Percentiles rank a stretch among this genome's conserved stretches.
phyloP scores from a whole-genome alignment of 257 asterid species.

The Solanum pennellii region DNA sequence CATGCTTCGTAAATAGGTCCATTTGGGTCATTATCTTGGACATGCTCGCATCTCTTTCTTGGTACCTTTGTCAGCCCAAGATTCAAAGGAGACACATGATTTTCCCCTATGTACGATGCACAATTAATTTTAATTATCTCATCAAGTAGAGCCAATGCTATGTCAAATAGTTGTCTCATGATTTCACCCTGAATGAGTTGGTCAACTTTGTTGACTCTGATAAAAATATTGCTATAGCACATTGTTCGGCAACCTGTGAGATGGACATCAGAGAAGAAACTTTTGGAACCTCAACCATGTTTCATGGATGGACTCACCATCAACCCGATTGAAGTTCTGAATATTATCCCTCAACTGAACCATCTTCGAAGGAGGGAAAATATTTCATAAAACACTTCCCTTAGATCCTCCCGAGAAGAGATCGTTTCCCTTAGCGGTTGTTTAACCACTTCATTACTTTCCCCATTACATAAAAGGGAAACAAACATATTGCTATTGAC shows the following conservation, averaged over 20 bases:
- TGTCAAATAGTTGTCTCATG: not conserved
- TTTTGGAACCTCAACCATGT: not conserved
- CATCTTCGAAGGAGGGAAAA: not conserved
- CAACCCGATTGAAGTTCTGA: not conserved
- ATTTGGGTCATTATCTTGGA: not conserved
- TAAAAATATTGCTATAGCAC: no score
- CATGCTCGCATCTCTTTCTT: not conserved
- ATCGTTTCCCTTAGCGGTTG: not conserved
- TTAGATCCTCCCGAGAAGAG: not conserved
- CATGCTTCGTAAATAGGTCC: not conserved
- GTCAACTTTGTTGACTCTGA: not conserved
- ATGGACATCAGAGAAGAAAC: not conserved
- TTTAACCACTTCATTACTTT: not conserved
- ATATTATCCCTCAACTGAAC: not conserved
- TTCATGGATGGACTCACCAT: not conserved
- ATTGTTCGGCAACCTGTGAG: not conserved
- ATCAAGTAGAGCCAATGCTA: not conserved
- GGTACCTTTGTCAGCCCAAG: not conserved
- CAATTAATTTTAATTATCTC: not conserved
- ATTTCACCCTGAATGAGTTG: not conserved
- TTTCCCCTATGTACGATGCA: not conserved
- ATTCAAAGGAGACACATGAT: not conserved
- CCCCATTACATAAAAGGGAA: not conserved
- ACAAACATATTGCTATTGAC: no score
- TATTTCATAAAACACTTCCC: not conserved